These are phyloP conservation scores for Paraurostyla sp. DNA, from an alignment of 73 alveolate genomes.

Conservation along the genomic window DNA sequence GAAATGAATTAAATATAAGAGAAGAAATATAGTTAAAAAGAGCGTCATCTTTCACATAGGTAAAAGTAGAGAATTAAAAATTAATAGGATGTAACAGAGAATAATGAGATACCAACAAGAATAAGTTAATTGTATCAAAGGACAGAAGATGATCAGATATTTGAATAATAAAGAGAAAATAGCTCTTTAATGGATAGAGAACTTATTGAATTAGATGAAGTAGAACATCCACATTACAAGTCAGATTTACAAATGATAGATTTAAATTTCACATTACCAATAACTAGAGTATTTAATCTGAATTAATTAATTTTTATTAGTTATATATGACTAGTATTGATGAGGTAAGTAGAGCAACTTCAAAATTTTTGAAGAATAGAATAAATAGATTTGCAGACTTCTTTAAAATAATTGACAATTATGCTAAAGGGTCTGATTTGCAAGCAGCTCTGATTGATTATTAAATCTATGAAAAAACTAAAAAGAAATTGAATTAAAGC, in stretches of 20 bases:
- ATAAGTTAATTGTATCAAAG: no score
- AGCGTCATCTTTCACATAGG: no score
- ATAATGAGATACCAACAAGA: no score
- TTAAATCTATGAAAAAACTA: not conserved
- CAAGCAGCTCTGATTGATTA: not conserved
- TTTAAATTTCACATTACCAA: conserved; percentile 13
- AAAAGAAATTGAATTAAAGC: not conserved
- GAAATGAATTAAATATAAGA: not conserved
- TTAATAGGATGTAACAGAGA: no score
- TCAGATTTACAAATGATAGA: not conserved
- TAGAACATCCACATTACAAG: not conserved
- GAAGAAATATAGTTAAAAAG: no score
- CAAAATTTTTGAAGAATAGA: not conserved
- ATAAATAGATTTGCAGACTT: not conserved
- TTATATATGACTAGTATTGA: not conserved
- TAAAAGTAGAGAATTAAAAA: no score
- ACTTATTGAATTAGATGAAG: not conserved
- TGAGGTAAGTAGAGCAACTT: not conserved
- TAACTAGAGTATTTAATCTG: not conserved
- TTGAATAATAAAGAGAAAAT: not conserved
- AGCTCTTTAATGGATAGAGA: not conserved
- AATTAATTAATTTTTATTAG: not conserved
- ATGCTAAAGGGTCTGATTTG: not conserved
- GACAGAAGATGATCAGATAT: no score
- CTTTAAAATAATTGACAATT: not conserved